Percentiles rank a stretch among this genome's conserved stretches.
Conservation (phyloP, 2,329 filamentous ascomycete genomes). For the Aspergillus ochraceus region DNA sequence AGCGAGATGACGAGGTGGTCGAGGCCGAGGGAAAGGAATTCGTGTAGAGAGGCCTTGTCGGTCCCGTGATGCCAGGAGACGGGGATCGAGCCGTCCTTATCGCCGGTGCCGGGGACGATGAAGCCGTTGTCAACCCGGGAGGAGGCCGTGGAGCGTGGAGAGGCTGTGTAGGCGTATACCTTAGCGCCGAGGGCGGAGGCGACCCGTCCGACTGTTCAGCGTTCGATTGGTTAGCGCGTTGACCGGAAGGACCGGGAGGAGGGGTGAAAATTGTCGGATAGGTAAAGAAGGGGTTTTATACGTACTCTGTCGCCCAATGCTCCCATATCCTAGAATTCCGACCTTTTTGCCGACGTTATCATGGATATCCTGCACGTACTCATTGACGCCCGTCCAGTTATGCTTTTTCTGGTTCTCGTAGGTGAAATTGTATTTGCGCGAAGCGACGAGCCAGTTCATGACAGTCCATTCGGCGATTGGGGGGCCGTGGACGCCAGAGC, state of each 20-base stretch:
- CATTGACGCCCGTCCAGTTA: slow-evolving; percentile 44
- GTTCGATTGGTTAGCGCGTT: slow-evolving; percentile 3
- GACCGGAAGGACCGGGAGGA: too few relatives aligned
- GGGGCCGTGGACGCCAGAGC: slow-evolving; percentile 60
- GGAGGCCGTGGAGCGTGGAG: slow-evolving; percentile 65
- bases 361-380: slow-evolving; percentile 31
- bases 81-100: slow-evolving; percentile 57
- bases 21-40: slow-evolving; percentile 56
- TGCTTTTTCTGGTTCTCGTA: slow-evolving; percentile 60
- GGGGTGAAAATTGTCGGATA: not conserved
- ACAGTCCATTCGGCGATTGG: slow-evolving; percentile 68
- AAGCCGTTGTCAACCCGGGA: slow-evolving; percentile 65
- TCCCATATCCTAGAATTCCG: slow-evolving; percentile 63
- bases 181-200: slow-evolving; percentile 67
- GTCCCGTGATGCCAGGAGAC: slow-evolving; percentile 58
- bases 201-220: slow-evolving; percentile 52
- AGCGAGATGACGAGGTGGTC: slow-evolving; percentile 59
- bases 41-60: slow-evolving; percentile 51
- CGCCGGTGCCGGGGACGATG: slow-evolving; percentile 66
- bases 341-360: slow-evolving; percentile 61
- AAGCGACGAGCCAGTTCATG: slow-evolving; percentile 60
- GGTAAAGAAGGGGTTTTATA: slow-evolving; percentile 3
- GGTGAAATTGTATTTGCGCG: slow-evolving; percentile 55
- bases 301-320: slow-evolving; percentile 61
- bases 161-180: slow-evolving; percentile 73